Percentiles rank a stretch among this genome's conserved stretches.
Evolutionary conservation across 495 filamentous ascomycete species (phyloP).

Genomic region (Tuber calosporum): DNA sequence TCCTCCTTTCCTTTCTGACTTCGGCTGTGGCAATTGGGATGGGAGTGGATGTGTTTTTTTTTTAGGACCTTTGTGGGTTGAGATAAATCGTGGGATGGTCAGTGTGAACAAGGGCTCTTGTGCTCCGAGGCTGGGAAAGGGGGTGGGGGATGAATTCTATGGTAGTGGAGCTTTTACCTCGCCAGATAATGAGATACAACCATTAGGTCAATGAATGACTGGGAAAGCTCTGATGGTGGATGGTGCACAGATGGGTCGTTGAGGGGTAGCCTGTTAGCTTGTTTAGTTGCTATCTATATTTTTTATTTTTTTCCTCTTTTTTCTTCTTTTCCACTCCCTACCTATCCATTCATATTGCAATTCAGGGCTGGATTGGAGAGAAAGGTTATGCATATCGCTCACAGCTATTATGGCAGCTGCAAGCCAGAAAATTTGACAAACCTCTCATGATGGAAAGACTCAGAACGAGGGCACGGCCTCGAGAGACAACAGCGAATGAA

Average conservation of each 20-base stretch:
- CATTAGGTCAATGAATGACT: neutral
- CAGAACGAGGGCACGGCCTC: neutral
- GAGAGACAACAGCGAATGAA: neutral
- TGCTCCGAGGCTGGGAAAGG: neutral
- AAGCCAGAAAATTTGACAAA: neutral
- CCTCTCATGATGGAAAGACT: neutral
- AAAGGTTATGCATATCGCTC: neutral
- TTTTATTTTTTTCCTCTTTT: slow-evolving; percentile 4
- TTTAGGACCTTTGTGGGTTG: neutral
- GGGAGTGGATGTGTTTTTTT: neutral
- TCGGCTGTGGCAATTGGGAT: neutral
- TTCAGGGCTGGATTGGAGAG: neutral
- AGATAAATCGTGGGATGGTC: neutral
- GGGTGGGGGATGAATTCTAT: neutral
- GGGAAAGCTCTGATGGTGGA: neutral
- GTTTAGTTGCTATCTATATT: neutral
- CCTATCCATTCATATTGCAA: neutral
- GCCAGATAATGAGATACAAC: neutral
- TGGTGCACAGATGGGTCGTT: neutral
- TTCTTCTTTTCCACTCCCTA: slow-evolving; percentile 1
- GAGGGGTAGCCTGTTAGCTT: neutral
- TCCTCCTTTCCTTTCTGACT: neutral
- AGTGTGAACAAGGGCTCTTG: neutral
- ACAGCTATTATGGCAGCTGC: neutral
- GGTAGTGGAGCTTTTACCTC: neutral